Base-by-base conservation (phyloP, 352 stramenopile genomes). In the Phytophthora gonapodyides region DNA sequence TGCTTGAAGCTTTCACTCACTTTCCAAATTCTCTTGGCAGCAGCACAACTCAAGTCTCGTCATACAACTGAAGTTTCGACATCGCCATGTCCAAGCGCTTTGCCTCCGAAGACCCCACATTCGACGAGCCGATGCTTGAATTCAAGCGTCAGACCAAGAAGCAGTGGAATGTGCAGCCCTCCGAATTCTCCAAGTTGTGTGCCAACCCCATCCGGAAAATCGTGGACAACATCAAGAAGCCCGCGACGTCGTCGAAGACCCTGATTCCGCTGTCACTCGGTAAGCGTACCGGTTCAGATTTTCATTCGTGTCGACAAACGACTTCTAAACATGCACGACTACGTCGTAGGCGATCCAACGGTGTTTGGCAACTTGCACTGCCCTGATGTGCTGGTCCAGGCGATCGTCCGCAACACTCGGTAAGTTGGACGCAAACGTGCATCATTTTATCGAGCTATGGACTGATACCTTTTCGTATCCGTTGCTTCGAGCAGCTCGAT, bases 151-250 rank as follows among this genome's bases (percentile, higher is more conserved):
- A 82, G 56, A 48, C 67, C 45, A 87, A 83, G 40, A 69, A 74
- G 15, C 65, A 84, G 35, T 91, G 82, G 82, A 82, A 85, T 43
- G 77, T 91, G 38, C 71, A 76, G 58, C 68, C 82, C 50, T 91
- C 82, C 51, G 76, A 87, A 41, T 84, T 91, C 40, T 86, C 82
- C n/a, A 76, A 75, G 52, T 66, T 80, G 21, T 88, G 73, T 49
- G 57, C 77, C 19, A 99, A 99, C 77, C 94, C 93, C 9, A 98
- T 99, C 62, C 85, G 94, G 35, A 93, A 95, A 43, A 97, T 98
- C 62, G 91, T 99, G 15, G 94, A 98, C 80, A 92, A 89, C 62
- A 96, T 99, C 73, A 91, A 98, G 74, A 94, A 91, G 38, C 87
- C 84, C 12, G 66, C 87, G 49, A 89, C 88, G 47, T 76, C 91